Percentiles rank a stretch among this genome's conserved stretches.
phyloP scores from a whole-genome alignment of 78 protist species.

The Diacronema lutheri region DNA sequence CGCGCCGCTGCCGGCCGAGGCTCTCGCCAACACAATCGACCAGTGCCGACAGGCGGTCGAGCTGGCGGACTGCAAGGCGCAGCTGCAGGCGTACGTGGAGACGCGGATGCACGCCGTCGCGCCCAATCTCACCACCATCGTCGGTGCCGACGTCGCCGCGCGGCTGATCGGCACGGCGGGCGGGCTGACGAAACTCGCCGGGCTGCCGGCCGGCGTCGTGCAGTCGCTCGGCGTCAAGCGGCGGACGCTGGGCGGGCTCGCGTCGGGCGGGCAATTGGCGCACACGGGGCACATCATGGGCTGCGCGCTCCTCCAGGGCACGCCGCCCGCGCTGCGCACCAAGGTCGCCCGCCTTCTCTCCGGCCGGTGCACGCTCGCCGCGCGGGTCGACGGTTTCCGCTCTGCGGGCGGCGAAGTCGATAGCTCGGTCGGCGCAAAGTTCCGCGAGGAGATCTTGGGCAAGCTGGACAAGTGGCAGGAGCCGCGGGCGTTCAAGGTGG shows the following conservation, averaged over 20 bases:
- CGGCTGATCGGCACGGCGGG: slow-evolving; percentile 21
- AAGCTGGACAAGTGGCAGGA: slow-evolving; percentile 10
- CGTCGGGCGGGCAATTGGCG: neutral
- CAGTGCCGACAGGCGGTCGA: slow-evolving; percentile 14
- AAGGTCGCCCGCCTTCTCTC: neutral
- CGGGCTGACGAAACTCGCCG: slow-evolving; percentile 23
- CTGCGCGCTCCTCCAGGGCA: neutral
- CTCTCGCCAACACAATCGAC: neutral
- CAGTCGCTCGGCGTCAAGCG: neutral
- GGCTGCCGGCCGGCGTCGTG: slow-evolving; percentile 33
- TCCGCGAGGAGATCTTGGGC: neutral
- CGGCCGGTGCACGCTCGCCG: neutral
- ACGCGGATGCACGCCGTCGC: slow-evolving; percentile 19
- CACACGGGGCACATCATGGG: neutral
- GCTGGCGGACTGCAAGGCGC: slow-evolving; percentile 7
- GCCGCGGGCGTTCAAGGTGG: neutral
- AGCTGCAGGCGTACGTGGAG: slow-evolving; percentile 23
- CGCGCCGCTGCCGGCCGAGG: neutral
- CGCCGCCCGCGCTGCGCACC: neutral
- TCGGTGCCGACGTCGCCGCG: slow-evolving; percentile 30
- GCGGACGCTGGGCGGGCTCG: neutral
- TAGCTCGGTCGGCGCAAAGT: neutral
- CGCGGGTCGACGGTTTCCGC: neutral
- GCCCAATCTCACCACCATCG: slow-evolving; percentile 15
- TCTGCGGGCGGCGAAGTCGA: no score